Percentiles rank a stretch among this genome's conserved stretches.
These are phyloP conservation scores for Mycena maculata DNA, from an alignment of 768 basidiomycete genomes.

Conservation along the genomic window DNA sequence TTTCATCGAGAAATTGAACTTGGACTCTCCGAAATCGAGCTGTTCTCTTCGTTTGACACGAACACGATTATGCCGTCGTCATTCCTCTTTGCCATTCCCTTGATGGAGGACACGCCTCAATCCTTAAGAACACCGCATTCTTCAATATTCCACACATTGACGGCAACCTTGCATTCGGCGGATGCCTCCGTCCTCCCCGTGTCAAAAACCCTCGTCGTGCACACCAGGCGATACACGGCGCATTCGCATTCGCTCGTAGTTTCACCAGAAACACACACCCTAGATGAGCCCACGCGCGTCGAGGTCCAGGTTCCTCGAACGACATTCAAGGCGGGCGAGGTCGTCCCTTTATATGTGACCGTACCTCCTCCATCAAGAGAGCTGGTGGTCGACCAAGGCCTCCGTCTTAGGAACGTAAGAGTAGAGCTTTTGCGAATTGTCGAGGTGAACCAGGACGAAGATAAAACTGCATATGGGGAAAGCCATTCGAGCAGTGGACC, in stretches of 20 bases:
- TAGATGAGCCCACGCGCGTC: constrained; percentile 74
- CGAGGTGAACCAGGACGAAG: constrained; percentile 59
- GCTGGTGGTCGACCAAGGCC: constrained; percentile 73
- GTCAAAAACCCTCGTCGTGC: constrained; percentile 70
- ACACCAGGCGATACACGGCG: constrained; percentile 80
- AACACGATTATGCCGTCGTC: constrained; percentile 64
- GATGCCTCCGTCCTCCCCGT: constrained; percentile 53
- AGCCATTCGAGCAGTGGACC: constrained; percentile 43
- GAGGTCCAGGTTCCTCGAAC: constrained; percentile 79
- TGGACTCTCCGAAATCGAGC: constrained; percentile 62
- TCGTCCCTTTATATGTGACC: constrained; percentile 83
- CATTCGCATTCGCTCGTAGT: constrained; percentile 66
- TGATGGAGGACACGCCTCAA: constrained; percentile 84
- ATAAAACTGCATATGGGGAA: constrained; percentile 52
- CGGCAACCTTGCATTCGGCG: constrained; percentile 70
- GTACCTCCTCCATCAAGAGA: constrained; percentile 80
- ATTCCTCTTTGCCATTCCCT: constrained; percentile 85
- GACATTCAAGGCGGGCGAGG: constrained; percentile 76
- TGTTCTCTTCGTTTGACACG: constrained; percentile 59
- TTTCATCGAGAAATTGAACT: constrained; percentile 76
- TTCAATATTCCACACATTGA: constrained; percentile 75
- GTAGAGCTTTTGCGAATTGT: constrained; percentile 81
- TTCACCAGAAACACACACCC: constrained; percentile 67
- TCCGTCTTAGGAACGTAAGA: constrained; percentile 83
- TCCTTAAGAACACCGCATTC: constrained; percentile 83